Conservation (phyloP, 352 stramenopile species). For the Phytophthora pisi region DNA sequence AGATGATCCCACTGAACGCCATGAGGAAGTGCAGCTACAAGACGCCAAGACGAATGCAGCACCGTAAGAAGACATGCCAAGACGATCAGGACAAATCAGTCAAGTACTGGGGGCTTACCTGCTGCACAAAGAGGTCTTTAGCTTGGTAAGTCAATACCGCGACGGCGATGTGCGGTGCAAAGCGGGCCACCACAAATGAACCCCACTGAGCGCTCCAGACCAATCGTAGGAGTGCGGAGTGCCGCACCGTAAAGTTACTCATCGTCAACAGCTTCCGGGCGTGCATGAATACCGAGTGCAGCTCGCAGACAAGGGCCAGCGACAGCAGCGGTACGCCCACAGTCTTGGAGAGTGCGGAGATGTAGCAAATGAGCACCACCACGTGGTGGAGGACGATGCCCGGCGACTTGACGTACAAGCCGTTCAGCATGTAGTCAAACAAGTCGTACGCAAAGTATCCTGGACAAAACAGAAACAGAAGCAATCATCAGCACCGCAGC, state of each 20-base stretch:
- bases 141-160: slow-evolving; percentile 54
- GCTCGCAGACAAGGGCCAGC: slow-evolving; percentile 71
- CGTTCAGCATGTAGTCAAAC: slow-evolving; percentile 77
- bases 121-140: slow-evolving; percentile 43
- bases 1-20: slow-evolving; percentile 77
- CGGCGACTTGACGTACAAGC: slow-evolving; percentile 73
- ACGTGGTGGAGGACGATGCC: slow-evolving; percentile 78
- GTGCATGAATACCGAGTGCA: slow-evolving; percentile 85
- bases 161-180: slow-evolving; percentile 53
- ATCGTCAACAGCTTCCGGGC: slow-evolving; percentile 76
- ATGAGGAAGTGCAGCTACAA: slow-evolving; percentile 65
- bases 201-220: slow-evolving; percentile 70
- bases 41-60: neutral
- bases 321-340: slow-evolving; percentile 76
- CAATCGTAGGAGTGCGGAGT: slow-evolving; percentile 37
- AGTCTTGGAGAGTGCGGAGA: slow-evolving; percentile 73
- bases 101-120: slow-evolving; percentile 29
- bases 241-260: slow-evolving; percentile 46
- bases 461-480: slow-evolving; percentile 8
- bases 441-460: slow-evolving; percentile 86
- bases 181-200: slow-evolving; percentile 49
- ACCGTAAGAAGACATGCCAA: too few species aligned
- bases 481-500: neutral
- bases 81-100: too few species aligned
- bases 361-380: slow-evolving; percentile 83